Base-by-base conservation (phyloP, 1,139 yeast species). In the Geotrichum cucujoidarum region DNA sequence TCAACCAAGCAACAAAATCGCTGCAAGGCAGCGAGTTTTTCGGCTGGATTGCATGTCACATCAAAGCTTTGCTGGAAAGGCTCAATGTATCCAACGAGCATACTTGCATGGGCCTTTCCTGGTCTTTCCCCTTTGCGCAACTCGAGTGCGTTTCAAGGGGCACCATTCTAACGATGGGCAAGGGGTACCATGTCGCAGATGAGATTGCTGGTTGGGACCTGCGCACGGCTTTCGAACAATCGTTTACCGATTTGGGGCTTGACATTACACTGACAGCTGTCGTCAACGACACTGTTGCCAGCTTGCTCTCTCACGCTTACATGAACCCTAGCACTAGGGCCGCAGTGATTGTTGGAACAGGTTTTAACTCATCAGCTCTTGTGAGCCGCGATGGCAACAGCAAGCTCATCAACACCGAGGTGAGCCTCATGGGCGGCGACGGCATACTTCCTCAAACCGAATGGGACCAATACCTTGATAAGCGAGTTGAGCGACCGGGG, bases 271-370 rank as follows among this genome's bases (percentile, higher is more conserved):
- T 87, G 38, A 83, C 80, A 18, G 96, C 96, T 0, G 73, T 89
- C 53, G 90, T 95, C 30, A 89, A 89, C 62, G 97, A 89, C 63
- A 85, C 95, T 1, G 90, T 84, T 14, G 95, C 96, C 25, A 84
- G 95, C 5, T 73, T 88, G 55, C 72, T 89, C 52, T 78, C 95
- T 3, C 78, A 88, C 60, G 84, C 95, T 17, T 87, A 87, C 65
- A 69, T 79, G 4, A 60, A 71, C 18, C 75, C 83, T 42, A 72
- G 74, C 51, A 83, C 95, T n/a, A 76, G 78, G 11, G 73, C 88
- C 57, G 95, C 95, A 34, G 80, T 89, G 51, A 87, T 89, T 54
- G 84, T 86, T 58, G 96, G 97, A 54, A 88, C 96, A 2, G 97
- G 97, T 58, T 83, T 95, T 39, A 89, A 89, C 64, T 95, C 65